A percentile compares a stretch with the other conserved stretches of the same genome.
These are phyloP conservation scores for Selaginella tamariscina DNA, from an alignment of 75 land plant genomes.

Conservation along the genomic window DNA sequence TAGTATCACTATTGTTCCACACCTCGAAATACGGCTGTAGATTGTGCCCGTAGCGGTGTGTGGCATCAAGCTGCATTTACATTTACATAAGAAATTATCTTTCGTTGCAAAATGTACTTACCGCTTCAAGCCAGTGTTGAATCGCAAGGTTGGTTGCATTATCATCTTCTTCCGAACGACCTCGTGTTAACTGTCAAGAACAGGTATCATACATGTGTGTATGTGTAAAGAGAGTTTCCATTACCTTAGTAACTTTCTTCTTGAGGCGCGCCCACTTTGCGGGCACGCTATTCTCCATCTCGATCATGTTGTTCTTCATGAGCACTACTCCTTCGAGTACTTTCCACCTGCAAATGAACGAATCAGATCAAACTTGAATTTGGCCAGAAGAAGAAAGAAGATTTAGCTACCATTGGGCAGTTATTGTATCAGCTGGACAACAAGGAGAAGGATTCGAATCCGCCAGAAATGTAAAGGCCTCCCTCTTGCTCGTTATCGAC, in stretches of 20 bases:
- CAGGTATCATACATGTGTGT: neutral
- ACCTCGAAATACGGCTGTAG: neutral
- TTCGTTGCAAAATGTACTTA: neutral
- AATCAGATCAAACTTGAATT: neutral
- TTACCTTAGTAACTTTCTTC: neutral
- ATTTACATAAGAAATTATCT: neutral
- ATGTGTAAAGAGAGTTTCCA: neutral
- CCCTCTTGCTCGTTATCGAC: neutral
- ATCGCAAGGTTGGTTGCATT: conserved; percentile 1
- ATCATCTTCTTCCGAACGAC: neutral
- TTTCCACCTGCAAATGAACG: neutral
- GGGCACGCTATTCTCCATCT: neutral
- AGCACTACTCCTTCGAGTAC: neutral
- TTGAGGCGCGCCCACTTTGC: neutral
- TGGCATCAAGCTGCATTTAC: neutral
- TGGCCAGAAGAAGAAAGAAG: too few relatives aligned
- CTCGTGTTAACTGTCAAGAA: neutral
- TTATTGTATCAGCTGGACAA: neutral
- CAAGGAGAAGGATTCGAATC: neutral
- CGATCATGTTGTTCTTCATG: neutral
- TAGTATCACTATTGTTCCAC: neutral
- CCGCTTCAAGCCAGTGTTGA: neutral
- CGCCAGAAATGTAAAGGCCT: neutral
- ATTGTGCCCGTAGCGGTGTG: neutral
- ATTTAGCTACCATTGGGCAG: neutral